phyloP scores from a whole-genome alignment of 1,139 yeast species.

The Kurtzmaniella natalensis region DNA sequence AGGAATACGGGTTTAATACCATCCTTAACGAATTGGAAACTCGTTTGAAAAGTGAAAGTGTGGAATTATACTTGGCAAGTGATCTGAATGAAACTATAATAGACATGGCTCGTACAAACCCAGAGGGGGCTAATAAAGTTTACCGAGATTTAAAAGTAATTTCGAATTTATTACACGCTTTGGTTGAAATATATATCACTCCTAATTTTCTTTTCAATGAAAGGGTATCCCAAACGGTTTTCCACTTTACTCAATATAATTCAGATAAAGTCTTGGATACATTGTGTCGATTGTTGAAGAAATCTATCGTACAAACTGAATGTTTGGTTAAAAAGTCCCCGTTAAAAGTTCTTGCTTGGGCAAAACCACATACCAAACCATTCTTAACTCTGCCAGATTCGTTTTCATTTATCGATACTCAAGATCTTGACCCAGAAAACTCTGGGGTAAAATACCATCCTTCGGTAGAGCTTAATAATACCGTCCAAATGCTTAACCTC shows the following conservation, averaged over 20 bases:
- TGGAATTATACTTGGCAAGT: background rate
- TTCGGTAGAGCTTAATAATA: slow-evolving; percentile 53
- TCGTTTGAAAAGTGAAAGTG: slow-evolving; percentile 6
- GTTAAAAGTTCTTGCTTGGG: no score
- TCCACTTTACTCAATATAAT: slow-evolving; percentile 12
- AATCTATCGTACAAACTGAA: no score
- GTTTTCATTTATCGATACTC: no score
- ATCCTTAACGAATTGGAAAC: slow-evolving; percentile 13
- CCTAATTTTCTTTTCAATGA: background rate
- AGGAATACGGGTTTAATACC: slow-evolving; percentile 43
- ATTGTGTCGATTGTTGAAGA: no score
- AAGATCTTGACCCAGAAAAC: no score
- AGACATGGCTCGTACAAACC: background rate
- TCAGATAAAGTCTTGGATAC: no score
- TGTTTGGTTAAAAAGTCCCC: no score
- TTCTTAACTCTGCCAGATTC: no score
- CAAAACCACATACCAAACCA: no score
- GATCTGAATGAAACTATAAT: background rate
- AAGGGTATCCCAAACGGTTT: background rate
- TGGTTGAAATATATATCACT: background rate
- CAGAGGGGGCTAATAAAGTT: slow-evolving; percentile 7
- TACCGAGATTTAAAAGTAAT: slow-evolving; percentile 12
- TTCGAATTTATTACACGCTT: slow-evolving; percentile 7
- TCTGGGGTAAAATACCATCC: no score
- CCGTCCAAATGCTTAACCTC: slow-evolving; percentile 51